Base-by-base conservation (phyloP, 1,139 yeast genomes). In the Blastobotrys petasosporus region DNA sequence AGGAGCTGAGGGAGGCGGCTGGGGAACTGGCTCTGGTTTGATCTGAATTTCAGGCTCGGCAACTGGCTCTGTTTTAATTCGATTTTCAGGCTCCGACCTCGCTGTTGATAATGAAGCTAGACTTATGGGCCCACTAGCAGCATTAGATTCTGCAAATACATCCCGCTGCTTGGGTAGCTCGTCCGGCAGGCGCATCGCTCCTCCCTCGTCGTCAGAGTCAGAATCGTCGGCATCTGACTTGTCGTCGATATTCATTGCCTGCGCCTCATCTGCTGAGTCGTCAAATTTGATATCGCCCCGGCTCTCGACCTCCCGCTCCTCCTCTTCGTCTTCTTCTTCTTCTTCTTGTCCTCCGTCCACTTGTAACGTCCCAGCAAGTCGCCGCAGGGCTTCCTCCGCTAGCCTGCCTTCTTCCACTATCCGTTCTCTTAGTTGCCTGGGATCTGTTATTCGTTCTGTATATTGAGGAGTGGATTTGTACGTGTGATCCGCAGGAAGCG, bases 401-500 rank as follows among this genome's bases (percentile, higher is more conserved):
- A 81, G 68, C 49, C 86, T 69, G 28, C 94, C 85, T 62, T 90
- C 96, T 49, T 80, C 81, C 2, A 85, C 92, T 45, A 88, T 69
- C 56, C 77, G 76, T 49, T 84, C 75, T 51, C 94, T 70, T 44
- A 90, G 73, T 48, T 76, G 70, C 51, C 83, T 77, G 55, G 90
- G 86, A 60, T 86, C 94, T 0, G 82, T 76, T n/a, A 81, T 66
- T 15, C 82, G 71, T 29, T 77, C 70, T 52, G 79, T 73, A 60
- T 72, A 86, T 51, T 75, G 73, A 0, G 95, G 83, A 0, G 96
- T 85, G 44, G 79, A 75, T 63, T 79, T 80, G 61, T 83, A 90
- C 0, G 97, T 90, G 64, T 88, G 94, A 58, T 86, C 95, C 0
- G 97, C 96, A 1, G 97, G 97, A 33, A 88, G 71, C 17, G 79